Conservation (phyloP, 73 alveolate genomes). For the Paramecium octaurelia region DNA sequence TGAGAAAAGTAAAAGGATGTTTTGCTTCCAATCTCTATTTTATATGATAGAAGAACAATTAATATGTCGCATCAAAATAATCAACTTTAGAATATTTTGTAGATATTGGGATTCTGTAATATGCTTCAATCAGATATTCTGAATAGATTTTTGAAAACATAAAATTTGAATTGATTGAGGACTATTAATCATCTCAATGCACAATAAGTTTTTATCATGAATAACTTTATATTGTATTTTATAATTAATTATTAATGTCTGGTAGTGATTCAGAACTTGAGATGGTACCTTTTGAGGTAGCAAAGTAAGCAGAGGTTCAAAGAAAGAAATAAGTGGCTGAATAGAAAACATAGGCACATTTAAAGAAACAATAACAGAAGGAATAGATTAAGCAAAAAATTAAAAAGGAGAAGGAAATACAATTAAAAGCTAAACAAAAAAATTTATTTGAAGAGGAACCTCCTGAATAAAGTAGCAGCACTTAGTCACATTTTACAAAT, state of each 20-base stretch:
- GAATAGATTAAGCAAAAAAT: neutral
- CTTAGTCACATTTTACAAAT: neutral
- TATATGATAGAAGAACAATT: conserved; percentile 92
- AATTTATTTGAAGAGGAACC: conserved; percentile 20
- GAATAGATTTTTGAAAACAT: neutral
- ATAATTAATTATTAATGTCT: neutral
- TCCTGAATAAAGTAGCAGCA: conserved; percentile 17
- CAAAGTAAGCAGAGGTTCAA: neutral
- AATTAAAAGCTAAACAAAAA: neutral
- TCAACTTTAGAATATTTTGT: neutral
- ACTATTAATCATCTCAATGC: neutral
- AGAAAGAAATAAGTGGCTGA: neutral
- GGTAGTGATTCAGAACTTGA: conserved; percentile 13
- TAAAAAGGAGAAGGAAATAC: neutral
- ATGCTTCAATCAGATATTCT: conserved; percentile 56
- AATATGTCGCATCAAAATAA: too few relatives aligned
- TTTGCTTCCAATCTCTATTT: conserved; percentile 82
- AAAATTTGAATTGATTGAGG: neutral
- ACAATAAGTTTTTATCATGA: neutral
- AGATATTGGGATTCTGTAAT: conserved; percentile 69
- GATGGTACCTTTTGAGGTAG: neutral
- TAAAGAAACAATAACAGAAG: neutral
- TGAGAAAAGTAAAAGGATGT: conserved; percentile 86
- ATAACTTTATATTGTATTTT: neutral
- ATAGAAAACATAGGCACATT: neutral